Evolutionary conservation across 768 basidiomycete species (phyloP).

Genomic region (Sistotremastrum suecicum): DNA sequence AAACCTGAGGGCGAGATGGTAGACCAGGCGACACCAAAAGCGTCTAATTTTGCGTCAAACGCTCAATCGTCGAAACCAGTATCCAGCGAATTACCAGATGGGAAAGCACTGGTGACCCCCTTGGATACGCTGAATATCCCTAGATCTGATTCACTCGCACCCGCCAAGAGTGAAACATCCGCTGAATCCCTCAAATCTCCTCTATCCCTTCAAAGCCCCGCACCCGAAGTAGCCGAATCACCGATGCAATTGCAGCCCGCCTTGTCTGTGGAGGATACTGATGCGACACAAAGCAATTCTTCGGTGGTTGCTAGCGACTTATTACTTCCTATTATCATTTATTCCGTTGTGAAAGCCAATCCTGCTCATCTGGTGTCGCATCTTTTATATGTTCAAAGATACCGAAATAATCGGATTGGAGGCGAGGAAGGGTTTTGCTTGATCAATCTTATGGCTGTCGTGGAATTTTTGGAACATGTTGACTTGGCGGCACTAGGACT

Average conservation of each 20-base stretch:
- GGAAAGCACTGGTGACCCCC: neutral
- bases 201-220: constrained; percentile 1
- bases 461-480: constrained; percentile 91
- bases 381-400: constrained; percentile 39
- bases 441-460: constrained; percentile 89
- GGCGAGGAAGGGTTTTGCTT: constrained; percentile 90
- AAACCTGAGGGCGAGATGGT: constrained; percentile 43
- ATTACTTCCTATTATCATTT: constrained; percentile 87
- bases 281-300: neutral
- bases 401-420: constrained; percentile 43
- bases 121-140: neutral
- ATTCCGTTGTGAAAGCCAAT: constrained; percentile 85
- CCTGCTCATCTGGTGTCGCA: constrained; percentile 66
- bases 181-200: constrained; percentile 7
- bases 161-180: constrained; percentile 1
- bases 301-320: constrained; percentile 71
- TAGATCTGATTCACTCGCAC: neutral
- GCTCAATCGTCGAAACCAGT: too few relatives aligned
- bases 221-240: neutral
- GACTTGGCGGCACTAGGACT: constrained; percentile 64
- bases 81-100: too few relatives aligned
- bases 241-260: too few relatives aligned
- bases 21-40: constrained; percentile 17
- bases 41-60: neutral
- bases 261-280: too few relatives aligned